Evolutionary conservation across 495 filamentous ascomycete species (phyloP), one percentile per base, ranked within the genome.

Genomic region (Hyaloscypha finlandica): DNA sequence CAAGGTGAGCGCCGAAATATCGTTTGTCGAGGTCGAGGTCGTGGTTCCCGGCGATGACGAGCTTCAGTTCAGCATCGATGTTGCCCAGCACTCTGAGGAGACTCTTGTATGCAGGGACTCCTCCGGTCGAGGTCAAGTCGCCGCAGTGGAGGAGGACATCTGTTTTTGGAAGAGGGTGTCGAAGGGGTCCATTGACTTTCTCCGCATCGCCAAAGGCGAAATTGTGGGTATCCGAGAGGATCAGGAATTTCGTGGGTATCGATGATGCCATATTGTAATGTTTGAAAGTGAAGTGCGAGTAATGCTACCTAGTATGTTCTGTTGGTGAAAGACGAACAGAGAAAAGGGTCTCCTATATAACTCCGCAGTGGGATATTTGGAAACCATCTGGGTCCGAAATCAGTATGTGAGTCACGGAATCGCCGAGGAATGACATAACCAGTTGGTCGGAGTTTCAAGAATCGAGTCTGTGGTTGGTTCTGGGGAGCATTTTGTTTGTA

Each of bases 11-110:
- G 8, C 53, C 64, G 42, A 48, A n/a, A 30, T 5, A 29, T 59
- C 82, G 75, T 32, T 76, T 74, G 72, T 95, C 90, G 4, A 94
- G 84, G 0, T 85, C 85, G 63, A 90, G 83, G 73, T 94, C 91
- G 76, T 94, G 92, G 74, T 94, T 94, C 0, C 92, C 92, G 1
- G 92, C 86, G 60, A 96, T 92, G 39, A 94, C 86, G 42, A 96
- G 77, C 67, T 94, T 96, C 6, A 93, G 76, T 22, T 88, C 84
- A 0, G 92, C 90, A 6, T 85, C 70, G 61, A 88, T 83, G 0
- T 61, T 69, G 19, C 74, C 72, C 16, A 95, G 78, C 72, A 90
- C 81, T 3, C 77, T 61, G 25, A 93, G 70, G 9, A 81, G 77
- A 8, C 70, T 64, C 16, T 79, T 73, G 70, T 88, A 88, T 69